Evolutionary conservation across 2,329 filamentous ascomycete species (phyloP).

Genomic region (Neofusicoccum ribis): DNA sequence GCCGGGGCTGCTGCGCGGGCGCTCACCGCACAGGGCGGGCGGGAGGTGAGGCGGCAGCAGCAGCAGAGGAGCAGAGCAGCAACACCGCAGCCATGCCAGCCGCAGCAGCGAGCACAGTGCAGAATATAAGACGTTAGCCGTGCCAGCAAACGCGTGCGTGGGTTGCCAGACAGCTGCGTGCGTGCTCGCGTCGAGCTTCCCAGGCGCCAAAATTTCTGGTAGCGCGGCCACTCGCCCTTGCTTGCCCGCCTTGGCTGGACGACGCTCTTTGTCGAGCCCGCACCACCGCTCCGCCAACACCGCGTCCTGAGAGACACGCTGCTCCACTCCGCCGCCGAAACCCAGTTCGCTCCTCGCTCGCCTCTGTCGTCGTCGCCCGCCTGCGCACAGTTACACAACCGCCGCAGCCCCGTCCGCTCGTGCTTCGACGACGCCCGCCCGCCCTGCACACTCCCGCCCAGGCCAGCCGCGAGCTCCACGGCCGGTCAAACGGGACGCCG

Average conservation of each 20-base stretch:
- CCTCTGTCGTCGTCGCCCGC: constrained; percentile 1
- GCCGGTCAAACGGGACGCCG: constrained; percentile 7
- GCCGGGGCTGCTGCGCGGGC: neutral
- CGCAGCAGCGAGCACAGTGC: neutral
- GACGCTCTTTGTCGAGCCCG: constrained; percentile 18
- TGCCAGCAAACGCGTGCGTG: constrained; percentile 7
- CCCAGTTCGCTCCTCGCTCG: constrained; percentile 6
- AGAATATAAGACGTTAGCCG: neutral
- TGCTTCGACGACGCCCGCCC: constrained; percentile 17
- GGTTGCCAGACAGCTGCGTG: neutral
- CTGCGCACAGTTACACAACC: constrained; percentile 15
- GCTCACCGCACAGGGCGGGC: constrained; percentile 9
- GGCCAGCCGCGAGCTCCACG: constrained; percentile 5
- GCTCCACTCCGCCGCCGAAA: constrained; percentile 6
- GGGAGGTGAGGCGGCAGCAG: neutral
- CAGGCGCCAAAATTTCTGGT: constrained; percentile 15
- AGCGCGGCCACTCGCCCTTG: constrained; percentile 16
- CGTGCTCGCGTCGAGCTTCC: constrained; percentile 17
- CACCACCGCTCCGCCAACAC: constrained; percentile 17
- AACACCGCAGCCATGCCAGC: too few relatives aligned
- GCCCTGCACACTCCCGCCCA: constrained; percentile 17
- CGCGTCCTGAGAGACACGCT: constrained; percentile 16
- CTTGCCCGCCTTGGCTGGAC: constrained; percentile 16
- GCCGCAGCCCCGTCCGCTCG: constrained; percentile 17
- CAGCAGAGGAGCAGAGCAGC: too few relatives aligned